phyloP scores from a whole-genome alignment of 2,329 filamentous ascomycete genomes.

The Raffaelea deltoideospora region DNA sequence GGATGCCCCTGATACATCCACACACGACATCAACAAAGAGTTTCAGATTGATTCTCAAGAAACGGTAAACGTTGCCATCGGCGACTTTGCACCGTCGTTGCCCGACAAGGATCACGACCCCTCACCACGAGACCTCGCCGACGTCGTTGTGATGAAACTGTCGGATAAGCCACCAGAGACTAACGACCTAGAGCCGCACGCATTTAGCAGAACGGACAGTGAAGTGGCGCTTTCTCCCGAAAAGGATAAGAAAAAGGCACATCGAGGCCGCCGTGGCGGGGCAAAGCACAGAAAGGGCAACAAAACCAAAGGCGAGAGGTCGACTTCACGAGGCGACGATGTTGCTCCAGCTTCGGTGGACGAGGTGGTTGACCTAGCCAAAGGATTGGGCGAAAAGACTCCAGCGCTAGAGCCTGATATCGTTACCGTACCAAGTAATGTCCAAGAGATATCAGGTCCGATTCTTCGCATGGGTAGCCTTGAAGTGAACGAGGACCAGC shows the following conservation, averaged over 20 bases:
- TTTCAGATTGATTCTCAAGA: no score
- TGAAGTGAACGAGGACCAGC: slow-evolving; percentile 46
- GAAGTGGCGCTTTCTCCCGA: no score
- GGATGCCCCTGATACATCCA: no score
- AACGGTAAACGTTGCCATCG: no score
- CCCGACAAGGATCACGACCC: no score
- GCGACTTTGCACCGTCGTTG: no score
- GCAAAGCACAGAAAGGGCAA: slow-evolving; percentile 46
- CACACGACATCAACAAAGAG: no score
- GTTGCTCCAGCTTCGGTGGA: slow-evolving; percentile 34
- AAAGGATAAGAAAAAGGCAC: slow-evolving; percentile 47
- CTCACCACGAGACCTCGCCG: no score
- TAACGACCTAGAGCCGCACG: no score
- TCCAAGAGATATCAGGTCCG: slow-evolving; percentile 43
- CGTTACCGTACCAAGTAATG: slow-evolving; percentile 38
- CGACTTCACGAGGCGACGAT: slow-evolving; percentile 34
- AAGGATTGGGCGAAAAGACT: slow-evolving; percentile 36
- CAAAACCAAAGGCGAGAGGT: slow-evolving; percentile 31
- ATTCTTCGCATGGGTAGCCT: slow-evolving; percentile 48
- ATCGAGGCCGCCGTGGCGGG: slow-evolving; percentile 57
- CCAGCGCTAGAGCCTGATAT: slow-evolving; percentile 46
- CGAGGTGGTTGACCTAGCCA: slow-evolving; percentile 43
- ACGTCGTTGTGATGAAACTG: no score
- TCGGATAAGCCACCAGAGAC: no score
- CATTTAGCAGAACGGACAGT: no score